A percentile compares a stretch with the other conserved stretches of the same genome.
These are phyloP conservation scores for Melaleuca quinquenervia DNA, from an alignment of 345 rosid species.

Conservation along the genomic window DNA sequence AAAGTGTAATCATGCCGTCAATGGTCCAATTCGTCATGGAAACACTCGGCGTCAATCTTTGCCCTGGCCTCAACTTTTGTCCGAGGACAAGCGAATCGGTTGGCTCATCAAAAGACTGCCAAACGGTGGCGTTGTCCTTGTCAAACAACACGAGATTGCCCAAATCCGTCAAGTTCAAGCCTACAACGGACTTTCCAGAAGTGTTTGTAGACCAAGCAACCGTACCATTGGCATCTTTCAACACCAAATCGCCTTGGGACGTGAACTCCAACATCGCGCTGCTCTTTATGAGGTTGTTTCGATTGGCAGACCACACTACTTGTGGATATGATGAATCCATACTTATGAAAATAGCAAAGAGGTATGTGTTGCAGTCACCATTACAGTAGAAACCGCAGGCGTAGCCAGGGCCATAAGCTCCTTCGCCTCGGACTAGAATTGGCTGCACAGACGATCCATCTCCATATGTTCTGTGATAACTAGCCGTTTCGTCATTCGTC, in stretches of 20 bases:
- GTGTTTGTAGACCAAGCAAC: constrained; percentile 6
- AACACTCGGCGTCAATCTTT: constrained; percentile 1
- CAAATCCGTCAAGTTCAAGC: neutral
- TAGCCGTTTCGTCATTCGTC: neutral
- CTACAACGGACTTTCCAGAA: neutral
- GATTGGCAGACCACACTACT: constrained; percentile 18
- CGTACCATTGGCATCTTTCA: constrained; percentile 1
- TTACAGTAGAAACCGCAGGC: neutral
- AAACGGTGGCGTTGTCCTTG: neutral
- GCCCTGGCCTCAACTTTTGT: neutral
- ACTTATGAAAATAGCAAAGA: neutral
- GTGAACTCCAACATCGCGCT: neutral
- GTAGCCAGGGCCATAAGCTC: neutral
- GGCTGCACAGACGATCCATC: neutral
- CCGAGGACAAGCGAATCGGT: constrained; percentile 6
- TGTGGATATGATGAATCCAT: neutral
- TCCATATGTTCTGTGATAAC: fast-evolving
- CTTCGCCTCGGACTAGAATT: neutral
- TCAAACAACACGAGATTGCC: constrained; percentile 7
- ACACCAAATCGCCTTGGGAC: neutral
- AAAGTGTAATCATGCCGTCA: neutral
- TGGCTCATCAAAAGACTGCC: constrained; percentile 14
- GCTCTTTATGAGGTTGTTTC: neutral
- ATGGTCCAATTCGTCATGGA: neutral
- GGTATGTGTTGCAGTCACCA: neutral